Evolutionary conservation across 2,329 filamentous ascomycete species (phyloP), one percentile per base, ranked within the genome.

Genomic region (Colletotrichum sp.): DNA sequence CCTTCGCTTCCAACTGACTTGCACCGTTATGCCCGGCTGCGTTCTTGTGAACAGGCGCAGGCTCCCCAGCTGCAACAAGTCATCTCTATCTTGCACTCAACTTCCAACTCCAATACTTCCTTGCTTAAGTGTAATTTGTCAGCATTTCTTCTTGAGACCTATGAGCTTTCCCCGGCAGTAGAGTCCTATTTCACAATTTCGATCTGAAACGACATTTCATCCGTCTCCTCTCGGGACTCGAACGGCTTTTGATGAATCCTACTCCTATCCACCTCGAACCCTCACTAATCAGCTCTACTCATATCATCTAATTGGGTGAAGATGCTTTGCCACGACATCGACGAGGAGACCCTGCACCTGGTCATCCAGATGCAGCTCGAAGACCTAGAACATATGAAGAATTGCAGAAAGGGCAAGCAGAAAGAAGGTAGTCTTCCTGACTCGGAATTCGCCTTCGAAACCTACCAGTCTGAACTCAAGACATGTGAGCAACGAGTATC

Each of bases 271-370:
- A 48, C 5, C 39, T 48, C 39, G 3, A 11, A 5, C 19, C 39
- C 19, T 6, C 19, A 25, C 52, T 15, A 16, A 3, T 25, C 12
- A 57, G 2, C 8, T 57, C 16, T 6, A 57, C 4, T 57, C 12
- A 27, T 8, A 15, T 25, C 25, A 80, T 88, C 22, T 86, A 4
- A 28, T 16, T n/a, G 25, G 15, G 8, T 13, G 3, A 22, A 34
- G 8, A 75, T 75, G 68, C n/a, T 63, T n/a, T 70, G 8, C 13
- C 52, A 16, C 15, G 32, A 71, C 3, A 39, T 71, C 25, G 77
- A 78, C 15, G 34, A 66, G 19, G 77, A n/a, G 36, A 79, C 74
- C 8, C 76, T 79, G 3, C 44, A 72, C 22, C 48, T 80, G 32
- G 68, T 78, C 28, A 52, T 80, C 25, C 64, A 79, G 55, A 77